These are phyloP conservation scores for Blastomyces parvus DNA, from an alignment of 2,329 filamentous ascomycete genomes.

Conservation along the genomic window DNA sequence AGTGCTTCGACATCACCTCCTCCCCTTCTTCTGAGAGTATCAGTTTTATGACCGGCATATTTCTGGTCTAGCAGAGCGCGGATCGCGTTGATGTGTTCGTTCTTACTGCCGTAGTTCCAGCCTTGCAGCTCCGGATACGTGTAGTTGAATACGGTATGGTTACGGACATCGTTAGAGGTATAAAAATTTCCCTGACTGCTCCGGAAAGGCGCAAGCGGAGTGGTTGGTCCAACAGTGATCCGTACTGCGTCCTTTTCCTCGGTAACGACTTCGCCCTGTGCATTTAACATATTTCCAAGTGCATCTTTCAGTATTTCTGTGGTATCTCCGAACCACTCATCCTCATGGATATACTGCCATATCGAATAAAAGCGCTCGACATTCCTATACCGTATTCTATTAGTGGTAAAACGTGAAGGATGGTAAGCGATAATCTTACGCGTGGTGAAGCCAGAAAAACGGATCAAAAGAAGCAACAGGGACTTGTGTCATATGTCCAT, in stretches of 20 bases:
- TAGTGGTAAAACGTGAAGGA: neutral
- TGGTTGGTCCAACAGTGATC: slow-evolving; percentile 4
- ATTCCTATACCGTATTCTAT: neutral
- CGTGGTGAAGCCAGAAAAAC: slow-evolving; percentile 65
- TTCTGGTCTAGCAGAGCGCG: neutral
- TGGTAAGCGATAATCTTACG: neutral
- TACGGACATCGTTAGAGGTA: slow-evolving; percentile 6
- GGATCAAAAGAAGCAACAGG: slow-evolving; percentile 69
- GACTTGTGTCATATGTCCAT: slow-evolving; percentile 59
- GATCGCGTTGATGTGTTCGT: neutral
- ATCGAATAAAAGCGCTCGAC: slow-evolving; percentile 8
- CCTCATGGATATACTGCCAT: slow-evolving; percentile 6
- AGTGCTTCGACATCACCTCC: neutral
- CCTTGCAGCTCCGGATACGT: slow-evolving; percentile 5
- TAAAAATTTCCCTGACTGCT: slow-evolving; percentile 1
- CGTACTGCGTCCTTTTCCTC: neutral
- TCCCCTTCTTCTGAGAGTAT: neutral
- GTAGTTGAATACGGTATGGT: slow-evolving; percentile 5
- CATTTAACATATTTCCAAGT: neutral
- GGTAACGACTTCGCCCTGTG: neutral
- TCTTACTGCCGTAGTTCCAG: neutral
- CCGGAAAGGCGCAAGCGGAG: slow-evolving; percentile 5
- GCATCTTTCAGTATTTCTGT: slow-evolving; percentile 4
- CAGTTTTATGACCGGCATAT: neutral
- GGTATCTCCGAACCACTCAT: slow-evolving; percentile 6